Evolutionary conservation across 2,329 filamentous ascomycete species (phyloP).

Genomic region (Sporothrix inflata): DNA sequence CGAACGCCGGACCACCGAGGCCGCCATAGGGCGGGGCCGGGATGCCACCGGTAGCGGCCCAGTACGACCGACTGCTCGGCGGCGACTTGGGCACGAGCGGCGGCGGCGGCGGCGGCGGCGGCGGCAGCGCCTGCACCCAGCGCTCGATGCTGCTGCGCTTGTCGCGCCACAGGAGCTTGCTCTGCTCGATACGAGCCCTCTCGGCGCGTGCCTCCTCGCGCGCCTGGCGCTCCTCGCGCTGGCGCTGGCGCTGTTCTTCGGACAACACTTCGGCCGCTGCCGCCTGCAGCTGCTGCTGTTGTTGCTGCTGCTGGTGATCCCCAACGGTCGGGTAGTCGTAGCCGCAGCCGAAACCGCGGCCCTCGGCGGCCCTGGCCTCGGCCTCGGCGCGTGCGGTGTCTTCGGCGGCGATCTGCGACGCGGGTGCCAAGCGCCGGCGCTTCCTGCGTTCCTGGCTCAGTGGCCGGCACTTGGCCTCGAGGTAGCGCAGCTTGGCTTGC

Average conservation of each 20-base stretch:
- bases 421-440: conserved; percentile 22
- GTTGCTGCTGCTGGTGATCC: not conserved
- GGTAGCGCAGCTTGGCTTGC: conserved; percentile 29
- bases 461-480: conserved; percentile 29
- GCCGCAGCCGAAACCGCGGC: not conserved
- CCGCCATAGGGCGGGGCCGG: not conserved
- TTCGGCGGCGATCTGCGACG: conserved; percentile 6
- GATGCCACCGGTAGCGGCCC: not conserved
- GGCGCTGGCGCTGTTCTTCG: not conserved
- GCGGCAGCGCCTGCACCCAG: conserved; percentile 13
- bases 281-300: not conserved
- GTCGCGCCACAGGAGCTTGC: conserved; percentile 28
- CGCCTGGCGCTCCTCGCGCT: not conserved
- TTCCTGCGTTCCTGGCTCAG: conserved; percentile 28
- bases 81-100: not conserved
- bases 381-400: not conserved
- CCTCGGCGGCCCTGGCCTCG: conserved; percentile 13
- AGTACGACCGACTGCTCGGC: not conserved
- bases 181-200: conserved; percentile 27
- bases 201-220: conserved; percentile 17
- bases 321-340: not conserved
- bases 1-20: not conserved
- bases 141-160: conserved; percentile 21
- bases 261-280: not conserved
- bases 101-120: not conserved